Evolutionary conservation across 495 filamentous ascomycete species (phyloP).

Genomic region (Penicillium riverlandense): DNA sequence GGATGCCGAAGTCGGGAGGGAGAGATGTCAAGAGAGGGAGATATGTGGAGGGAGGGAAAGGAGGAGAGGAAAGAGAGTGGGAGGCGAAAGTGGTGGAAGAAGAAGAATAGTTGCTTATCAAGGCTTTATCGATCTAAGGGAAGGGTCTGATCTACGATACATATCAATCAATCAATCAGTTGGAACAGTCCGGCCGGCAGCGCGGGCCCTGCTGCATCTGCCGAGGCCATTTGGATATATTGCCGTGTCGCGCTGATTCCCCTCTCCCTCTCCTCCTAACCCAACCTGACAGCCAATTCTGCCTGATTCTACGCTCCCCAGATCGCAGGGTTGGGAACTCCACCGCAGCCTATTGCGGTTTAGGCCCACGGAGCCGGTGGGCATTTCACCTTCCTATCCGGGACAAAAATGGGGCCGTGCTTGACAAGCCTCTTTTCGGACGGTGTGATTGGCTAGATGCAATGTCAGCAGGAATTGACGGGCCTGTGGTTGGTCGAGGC

Average conservation of each 20-base stretch:
- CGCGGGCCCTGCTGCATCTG: too few relatives aligned
- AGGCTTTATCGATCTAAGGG: slow-evolving; percentile 25
- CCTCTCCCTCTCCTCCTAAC: not conserved
- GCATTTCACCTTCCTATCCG: slow-evolving; percentile 19
- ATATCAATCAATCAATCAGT: slow-evolving; percentile 20
- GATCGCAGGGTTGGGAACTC: slow-evolving; percentile 23
- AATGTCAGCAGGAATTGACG: slow-evolving; percentile 22
- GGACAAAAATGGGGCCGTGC: slow-evolving; percentile 10
- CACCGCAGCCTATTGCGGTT: slow-evolving; percentile 24
- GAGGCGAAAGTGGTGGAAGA: not conserved
- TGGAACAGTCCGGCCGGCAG: too few relatives aligned
- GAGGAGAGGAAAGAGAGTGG: not conserved
- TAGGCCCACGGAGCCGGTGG: slow-evolving; percentile 17
- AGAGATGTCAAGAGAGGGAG: not conserved
- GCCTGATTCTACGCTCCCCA: slow-evolving; percentile 14
- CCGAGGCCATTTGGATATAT: too few relatives aligned
- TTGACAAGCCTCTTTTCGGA: slow-evolving; percentile 25
- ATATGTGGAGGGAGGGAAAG: not conserved
- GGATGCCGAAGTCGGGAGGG: too few relatives aligned
- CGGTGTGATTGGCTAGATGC: slow-evolving; percentile 12
- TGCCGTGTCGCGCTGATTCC: slow-evolving; percentile 14
- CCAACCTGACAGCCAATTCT: not conserved
- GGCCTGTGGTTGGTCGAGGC: slow-evolving; percentile 17
- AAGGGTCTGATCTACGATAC: slow-evolving; percentile 19
- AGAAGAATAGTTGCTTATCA: not conserved